phyloP scores from a whole-genome alignment of 768 basidiomycete genomes.

The Leccinum variicolor region DNA sequence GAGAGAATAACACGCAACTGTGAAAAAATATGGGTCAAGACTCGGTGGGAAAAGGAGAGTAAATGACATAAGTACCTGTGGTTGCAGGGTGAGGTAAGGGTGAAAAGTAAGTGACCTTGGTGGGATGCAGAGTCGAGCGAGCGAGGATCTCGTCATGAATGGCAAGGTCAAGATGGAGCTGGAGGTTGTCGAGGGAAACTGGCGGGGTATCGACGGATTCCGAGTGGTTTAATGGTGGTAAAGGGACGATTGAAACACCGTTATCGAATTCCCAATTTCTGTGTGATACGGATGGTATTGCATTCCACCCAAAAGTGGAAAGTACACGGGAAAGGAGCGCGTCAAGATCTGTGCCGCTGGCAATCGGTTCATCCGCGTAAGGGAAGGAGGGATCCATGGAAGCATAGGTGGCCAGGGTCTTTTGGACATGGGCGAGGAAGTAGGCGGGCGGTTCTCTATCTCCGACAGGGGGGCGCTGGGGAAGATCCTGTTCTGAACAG shows the following conservation, averaged over 20 bases:
- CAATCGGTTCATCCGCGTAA: constrained; percentile 21
- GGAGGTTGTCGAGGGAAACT: constrained; percentile 18
- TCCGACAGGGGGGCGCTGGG: constrained; percentile 31
- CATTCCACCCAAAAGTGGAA: constrained; percentile 40
- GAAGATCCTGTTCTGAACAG: constrained; percentile 17
- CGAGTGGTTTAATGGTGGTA: constrained; percentile 1
- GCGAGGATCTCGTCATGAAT: constrained; percentile 23
- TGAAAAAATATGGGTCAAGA: constrained; percentile 3
- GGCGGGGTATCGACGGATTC: background rate
- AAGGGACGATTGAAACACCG: constrained; percentile 24
- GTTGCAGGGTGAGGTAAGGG: constrained; percentile 10
- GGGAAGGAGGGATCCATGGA: constrained; percentile 35
- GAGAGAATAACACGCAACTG: constrained; percentile 11
- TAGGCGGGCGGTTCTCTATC: constrained; percentile 32
- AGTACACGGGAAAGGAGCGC: constrained; percentile 40
- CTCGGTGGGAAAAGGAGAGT: background rate
- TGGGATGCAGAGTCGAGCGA: constrained; percentile 23
- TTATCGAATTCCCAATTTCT: constrained; percentile 29
- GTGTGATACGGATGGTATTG: constrained; percentile 10
- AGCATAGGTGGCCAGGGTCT: constrained; percentile 47
- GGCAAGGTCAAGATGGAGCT: constrained; percentile 26
- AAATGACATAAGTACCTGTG: constrained; percentile 17
- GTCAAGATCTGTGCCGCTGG: constrained; percentile 38
- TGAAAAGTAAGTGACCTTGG: constrained; percentile 25
- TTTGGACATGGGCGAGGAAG: constrained; percentile 35